Conservation (phyloP, 2,329 filamentous ascomycete species). For the Venturia carpophila region DNA sequence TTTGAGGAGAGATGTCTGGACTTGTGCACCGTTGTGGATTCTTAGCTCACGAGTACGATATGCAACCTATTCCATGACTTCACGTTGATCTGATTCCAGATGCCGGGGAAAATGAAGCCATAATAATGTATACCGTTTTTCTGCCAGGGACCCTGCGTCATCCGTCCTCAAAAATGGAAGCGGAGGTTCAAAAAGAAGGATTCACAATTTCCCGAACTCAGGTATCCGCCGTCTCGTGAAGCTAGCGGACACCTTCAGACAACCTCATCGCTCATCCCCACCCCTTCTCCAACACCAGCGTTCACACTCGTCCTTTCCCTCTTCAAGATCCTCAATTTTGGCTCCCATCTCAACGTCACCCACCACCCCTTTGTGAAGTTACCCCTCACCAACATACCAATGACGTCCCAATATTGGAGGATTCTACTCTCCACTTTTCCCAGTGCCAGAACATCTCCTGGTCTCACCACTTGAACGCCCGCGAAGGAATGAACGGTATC, state of each 20-base stretch:
- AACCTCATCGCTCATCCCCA: conserved; percentile 8
- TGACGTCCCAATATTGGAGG: conserved; percentile 26
- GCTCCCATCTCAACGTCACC: conserved; percentile 46
- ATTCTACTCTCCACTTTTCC: conserved; percentile 24
- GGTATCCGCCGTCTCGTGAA: too few species aligned
- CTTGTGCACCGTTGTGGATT: too few species aligned
- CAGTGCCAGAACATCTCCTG: conserved; percentile 26
- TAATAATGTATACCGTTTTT: too few species aligned
- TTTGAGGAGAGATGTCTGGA: too few species aligned
- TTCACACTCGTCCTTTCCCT: conserved; percentile 23
- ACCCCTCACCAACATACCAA: conserved; percentile 25
- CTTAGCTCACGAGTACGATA: too few species aligned
- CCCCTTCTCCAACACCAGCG: conserved; percentile 2
- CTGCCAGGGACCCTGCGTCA: too few species aligned
- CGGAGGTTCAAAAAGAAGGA: too few species aligned
- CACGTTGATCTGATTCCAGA: too few species aligned
- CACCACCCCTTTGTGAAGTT: conserved; percentile 43
- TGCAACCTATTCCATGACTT: too few species aligned
- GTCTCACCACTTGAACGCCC: conserved; percentile 42
- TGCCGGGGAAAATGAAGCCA: too few species aligned
- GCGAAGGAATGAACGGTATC: conserved; percentile 45
- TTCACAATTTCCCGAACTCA: too few species aligned
- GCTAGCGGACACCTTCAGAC: not conserved
- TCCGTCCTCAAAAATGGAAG: too few species aligned
- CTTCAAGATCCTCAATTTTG: conserved; percentile 45